Conservation (phyloP, 1,139 yeast species). For the Pichia sp. region DNA sequence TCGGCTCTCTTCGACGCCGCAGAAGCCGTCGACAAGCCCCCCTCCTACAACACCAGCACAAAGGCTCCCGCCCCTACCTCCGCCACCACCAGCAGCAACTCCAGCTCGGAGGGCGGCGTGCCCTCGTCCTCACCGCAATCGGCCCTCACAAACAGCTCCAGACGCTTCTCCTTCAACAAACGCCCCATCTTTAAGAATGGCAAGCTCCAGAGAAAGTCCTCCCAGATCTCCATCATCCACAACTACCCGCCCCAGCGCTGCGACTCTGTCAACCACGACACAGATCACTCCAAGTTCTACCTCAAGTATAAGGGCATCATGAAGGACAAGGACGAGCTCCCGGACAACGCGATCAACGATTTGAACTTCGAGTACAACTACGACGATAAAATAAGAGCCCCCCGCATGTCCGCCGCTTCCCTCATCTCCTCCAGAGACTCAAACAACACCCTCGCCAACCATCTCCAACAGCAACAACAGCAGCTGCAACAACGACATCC, state of each 20-base stretch:
- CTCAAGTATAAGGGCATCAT: constrained; percentile 28
- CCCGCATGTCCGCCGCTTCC: constrained; percentile 29
- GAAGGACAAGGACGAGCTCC: constrained; percentile 28
- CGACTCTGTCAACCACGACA: constrained; percentile 26
- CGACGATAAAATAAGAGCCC: constrained; percentile 33
- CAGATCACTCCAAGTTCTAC: constrained; percentile 28
- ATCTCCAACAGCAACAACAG: neutral
- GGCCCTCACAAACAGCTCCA: neutral
- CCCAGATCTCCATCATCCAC: constrained; percentile 27
- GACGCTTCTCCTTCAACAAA: constrained; percentile 29
- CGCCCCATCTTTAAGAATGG: constrained; percentile 22
- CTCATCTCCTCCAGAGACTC: constrained; percentile 13
- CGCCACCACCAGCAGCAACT: too few relatives aligned
- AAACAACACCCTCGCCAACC: neutral
- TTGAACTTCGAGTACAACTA: constrained; percentile 28
- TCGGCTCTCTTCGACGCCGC: too few relatives aligned
- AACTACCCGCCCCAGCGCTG: constrained; percentile 30
- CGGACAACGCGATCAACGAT: constrained; percentile 24
- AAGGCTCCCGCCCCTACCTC: too few relatives aligned
- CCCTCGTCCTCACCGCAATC: constrained; percentile 3
- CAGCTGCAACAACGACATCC: neutral
- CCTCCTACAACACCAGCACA: too few relatives aligned
- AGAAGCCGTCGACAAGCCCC: too few relatives aligned
- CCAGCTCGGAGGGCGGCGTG: neutral
- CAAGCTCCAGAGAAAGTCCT: constrained; percentile 19